These are phyloP conservation scores for Penicillium egyptiacum DNA, from an alignment of 495 filamentous ascomycete species.

Conservation along the genomic window DNA sequence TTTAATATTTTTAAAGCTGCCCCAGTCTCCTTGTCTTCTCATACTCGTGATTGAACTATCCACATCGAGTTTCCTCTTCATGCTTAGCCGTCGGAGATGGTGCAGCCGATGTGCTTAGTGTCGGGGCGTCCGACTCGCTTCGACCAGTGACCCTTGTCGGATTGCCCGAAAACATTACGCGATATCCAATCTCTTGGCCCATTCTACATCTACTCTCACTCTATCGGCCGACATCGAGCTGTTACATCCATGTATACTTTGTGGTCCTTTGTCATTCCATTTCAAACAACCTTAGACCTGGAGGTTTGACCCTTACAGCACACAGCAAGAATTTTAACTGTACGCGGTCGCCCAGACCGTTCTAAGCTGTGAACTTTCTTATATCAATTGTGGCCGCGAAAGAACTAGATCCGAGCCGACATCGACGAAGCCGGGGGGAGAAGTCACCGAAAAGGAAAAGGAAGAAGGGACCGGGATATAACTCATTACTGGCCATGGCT, in stretches of 20 bases:
- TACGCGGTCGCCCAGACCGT: background rate
- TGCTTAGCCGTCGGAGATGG: background rate
- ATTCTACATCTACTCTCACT: background rate
- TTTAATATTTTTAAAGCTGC: background rate
- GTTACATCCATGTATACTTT: no score
- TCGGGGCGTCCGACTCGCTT: background rate
- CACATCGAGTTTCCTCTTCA: background rate
- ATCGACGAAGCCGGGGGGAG: no score
- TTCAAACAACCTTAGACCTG: background rate
- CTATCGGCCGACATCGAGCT: background rate
- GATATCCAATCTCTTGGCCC: background rate
- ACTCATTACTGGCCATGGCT: no score
- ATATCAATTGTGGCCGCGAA: no score
- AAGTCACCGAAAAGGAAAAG: no score
- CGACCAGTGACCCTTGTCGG: background rate
- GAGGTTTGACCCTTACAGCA: background rate
- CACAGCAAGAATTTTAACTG: background rate
- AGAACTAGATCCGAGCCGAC: no score
- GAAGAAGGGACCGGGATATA: no score
- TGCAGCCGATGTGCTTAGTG: background rate
- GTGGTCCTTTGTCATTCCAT: background rate
- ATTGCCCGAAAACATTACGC: background rate
- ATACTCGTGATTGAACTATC: background rate
- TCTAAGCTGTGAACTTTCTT: no score
- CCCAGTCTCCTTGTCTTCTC: background rate